Evolutionary conservation across 768 basidiomycete species (phyloP), one percentile per base, ranked within the genome.

Genomic region (Termitomyces sp.): DNA sequence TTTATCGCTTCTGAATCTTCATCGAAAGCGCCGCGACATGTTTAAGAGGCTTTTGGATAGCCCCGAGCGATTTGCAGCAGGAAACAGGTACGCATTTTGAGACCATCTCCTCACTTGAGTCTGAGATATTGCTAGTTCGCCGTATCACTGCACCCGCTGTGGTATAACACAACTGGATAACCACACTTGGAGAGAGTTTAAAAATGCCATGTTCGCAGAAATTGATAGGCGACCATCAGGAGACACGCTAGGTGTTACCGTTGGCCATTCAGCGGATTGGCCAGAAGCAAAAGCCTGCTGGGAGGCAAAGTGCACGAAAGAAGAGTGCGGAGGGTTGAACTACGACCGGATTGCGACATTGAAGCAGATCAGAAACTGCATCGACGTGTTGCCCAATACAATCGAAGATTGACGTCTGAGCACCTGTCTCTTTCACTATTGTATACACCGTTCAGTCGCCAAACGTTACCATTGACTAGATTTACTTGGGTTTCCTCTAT

Each of bases 331-430:
- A 15, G 78, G 77, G 1, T 65, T 79, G 42, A 77, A 83, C 56
- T 88, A 88, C 53, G 84, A 88, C 65, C 77, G 78, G 65, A 60
- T 66, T 19, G 77, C 79, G 48, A 82, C 87, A 35, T 64, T 87
- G 55, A 78, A 76, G 48, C 77, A 83, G 54, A 82, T 88, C 56
- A 71, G 71, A 48, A 74, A 77, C 17, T 83, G 84, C 64, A 71
- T 88, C 26, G 78, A 81, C 2, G 61, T 72, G 15, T 71, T 88
- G 41, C 80, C 84, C 5, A 69, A 56, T 30, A 68, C 67, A 7
- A 68, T 77, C 28, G 70, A 72, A 42, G 62, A 59, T 28, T 66
- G 59, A 62, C n/a, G 17, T 8, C 8, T 3, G n/a, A 19, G n/a
- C 38, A 40, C 9, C 10, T 40, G 17, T 10, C n/a, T 40, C 10